Base-by-base conservation (phyloP, 345 rosid genomes). In the Trapa incisa region DNA sequence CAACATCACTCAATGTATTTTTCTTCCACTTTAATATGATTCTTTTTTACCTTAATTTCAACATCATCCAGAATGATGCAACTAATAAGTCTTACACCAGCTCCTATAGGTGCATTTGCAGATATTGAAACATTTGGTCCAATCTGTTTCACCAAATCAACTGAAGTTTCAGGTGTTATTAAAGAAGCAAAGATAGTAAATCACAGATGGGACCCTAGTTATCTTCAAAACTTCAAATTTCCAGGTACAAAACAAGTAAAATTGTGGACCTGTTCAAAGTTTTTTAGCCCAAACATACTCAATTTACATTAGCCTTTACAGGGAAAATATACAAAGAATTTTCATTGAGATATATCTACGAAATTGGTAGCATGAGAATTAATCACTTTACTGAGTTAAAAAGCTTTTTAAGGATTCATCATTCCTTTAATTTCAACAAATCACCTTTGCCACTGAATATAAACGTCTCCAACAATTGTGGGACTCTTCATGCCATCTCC, bases 61-160 rank as follows among this genome's bases (percentile, higher is more conserved):
- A 89, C 98, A 47, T 79, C 96, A 54, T 92, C 98, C 54, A 92
- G 90, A 72, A 92, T 87, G 75, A 92, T 89, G 76, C 98, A 92
- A 62, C 87, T 86, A 53, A 80, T 86, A 65, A 92, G 98, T 85
- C 98, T 86, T 47, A 84, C 96, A 61, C 98, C 98, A 13, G 93
- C 86, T 80, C 98, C 98, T 61, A 92, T 73, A 42, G 93, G 91
- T 68, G 92, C 98, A 80, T 91, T 91, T 37, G 97, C 96, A 37
- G 96, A 87, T 69, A 89, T 76, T 37, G 96, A 87, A 38, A 87
- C 98, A 73, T 89, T 89, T 45, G 98, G 96, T 77, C 98, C 98
- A 74, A 92, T 81, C 98, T 92, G 91, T 79, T 72, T 54, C 73
- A 42, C 62, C 42, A 58, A 47, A 43, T 42, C 11, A 15, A 65